phyloP scores from a whole-genome alignment of 371 early-diverging fungal genomes.

The Rhizopus arrhizus region DNA sequence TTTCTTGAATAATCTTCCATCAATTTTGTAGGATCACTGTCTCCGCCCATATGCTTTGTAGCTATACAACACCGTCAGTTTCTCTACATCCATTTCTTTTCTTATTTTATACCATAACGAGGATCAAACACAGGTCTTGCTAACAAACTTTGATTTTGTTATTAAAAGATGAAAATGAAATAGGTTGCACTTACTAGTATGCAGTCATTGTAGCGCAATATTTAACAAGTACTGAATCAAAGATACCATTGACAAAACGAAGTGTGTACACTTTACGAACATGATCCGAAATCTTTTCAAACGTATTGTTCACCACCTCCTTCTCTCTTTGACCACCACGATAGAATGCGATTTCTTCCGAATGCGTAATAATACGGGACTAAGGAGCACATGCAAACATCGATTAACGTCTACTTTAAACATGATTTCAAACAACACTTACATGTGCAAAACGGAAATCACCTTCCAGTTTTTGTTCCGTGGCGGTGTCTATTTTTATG shows the following conservation, averaged over 20 bases:
- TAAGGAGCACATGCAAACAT: conserved; percentile 10
- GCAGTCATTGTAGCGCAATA: conserved; percentile 89
- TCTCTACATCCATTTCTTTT: not conserved
- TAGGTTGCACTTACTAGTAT: conserved; percentile 63
- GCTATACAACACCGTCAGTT: conserved; percentile 27
- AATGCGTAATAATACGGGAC: conserved; percentile 81
- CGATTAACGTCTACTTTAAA: not conserved
- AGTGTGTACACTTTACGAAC: conserved; percentile 77
- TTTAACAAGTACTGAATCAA: conserved; percentile 85
- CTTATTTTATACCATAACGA: conserved; percentile 47
- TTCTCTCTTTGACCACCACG: conserved; percentile 77
- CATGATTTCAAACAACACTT: conserved; percentile 19
- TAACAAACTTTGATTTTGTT: conserved; percentile 49
- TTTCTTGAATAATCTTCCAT: conserved; percentile 88
- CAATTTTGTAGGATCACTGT: conserved; percentile 75
- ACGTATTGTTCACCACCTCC: conserved; percentile 69
- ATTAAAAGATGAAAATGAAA: not conserved
- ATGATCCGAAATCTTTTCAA: conserved; percentile 77
- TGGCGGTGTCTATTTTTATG: conserved; percentile 63
- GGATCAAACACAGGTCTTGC: conserved; percentile 83
- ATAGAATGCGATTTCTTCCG: conserved; percentile 90
- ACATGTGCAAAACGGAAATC: conserved; percentile 85
- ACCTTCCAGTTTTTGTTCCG: conserved; percentile 81
- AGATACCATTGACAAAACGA: conserved; percentile 78
- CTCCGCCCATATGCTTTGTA: conserved; percentile 60